These are phyloP conservation scores for Macroventuria anomochaeta DNA, from an alignment of 2,329 filamentous ascomycete genomes.

Conservation along the genomic window DNA sequence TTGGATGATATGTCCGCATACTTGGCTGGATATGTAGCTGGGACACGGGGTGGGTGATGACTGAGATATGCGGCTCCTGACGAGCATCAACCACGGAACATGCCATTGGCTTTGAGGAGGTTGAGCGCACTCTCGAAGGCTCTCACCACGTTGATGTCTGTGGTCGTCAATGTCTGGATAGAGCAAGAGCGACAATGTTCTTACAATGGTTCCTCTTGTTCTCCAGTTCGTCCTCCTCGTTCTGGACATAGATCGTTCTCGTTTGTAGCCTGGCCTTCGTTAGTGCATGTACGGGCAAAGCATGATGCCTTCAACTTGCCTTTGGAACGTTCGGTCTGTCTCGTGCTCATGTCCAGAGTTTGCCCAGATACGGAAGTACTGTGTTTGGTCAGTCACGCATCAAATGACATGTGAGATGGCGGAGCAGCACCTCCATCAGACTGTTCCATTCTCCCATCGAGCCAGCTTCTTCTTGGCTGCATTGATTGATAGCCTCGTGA, in stretches of 20 bases:
- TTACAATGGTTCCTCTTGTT: slow-evolving; percentile 82
- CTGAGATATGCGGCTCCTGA: slow-evolving; percentile 34
- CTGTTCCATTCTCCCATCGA: slow-evolving; percentile 71
- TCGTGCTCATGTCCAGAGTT: slow-evolving; percentile 74
- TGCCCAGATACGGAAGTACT: slow-evolving; percentile 86
- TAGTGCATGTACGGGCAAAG: not conserved
- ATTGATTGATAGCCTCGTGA: slow-evolving; percentile 67
- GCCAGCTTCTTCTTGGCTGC: slow-evolving; percentile 68
- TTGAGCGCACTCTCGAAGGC: slow-evolving; percentile 59
- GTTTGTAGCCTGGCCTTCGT: slow-evolving; percentile 71
- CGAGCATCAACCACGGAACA: slow-evolving; percentile 36
- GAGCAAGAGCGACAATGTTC: slow-evolving; percentile 36
- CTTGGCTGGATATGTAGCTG: not conserved
- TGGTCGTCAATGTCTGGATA: not conserved
- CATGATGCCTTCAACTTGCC: slow-evolving; percentile 55
- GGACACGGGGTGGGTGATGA: not conserved
- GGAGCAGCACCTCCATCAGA: slow-evolving; percentile 42
- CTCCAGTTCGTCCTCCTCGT: slow-evolving; percentile 73
- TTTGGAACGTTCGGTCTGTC: slow-evolving; percentile 76
- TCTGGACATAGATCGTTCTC: slow-evolving; percentile 75
- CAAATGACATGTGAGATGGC: not conserved
- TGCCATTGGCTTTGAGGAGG: slow-evolving; percentile 46
- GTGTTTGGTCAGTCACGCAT: slow-evolving; percentile 15
- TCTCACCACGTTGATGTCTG: slow-evolving; percentile 55
- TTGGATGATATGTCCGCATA: not conserved